Base-by-base conservation (phyloP, 148 eudicot species). In the Rhododendron vialii region DNA sequence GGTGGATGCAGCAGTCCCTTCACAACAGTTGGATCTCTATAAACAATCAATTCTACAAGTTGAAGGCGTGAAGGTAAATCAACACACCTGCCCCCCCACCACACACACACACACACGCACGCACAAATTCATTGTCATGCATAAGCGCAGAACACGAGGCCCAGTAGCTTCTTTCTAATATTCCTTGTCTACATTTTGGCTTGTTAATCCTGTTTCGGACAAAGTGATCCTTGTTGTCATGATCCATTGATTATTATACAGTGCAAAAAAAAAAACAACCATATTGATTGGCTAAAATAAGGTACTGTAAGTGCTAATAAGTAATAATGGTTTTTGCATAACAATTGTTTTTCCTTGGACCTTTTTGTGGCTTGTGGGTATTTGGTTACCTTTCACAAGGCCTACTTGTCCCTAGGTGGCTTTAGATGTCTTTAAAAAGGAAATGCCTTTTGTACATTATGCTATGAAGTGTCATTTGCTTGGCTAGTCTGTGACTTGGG, bases 1-100 rank as follows among this genome's bases (percentile, higher is more conserved):
- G 89, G 99, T 98, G 74, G 99, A 98, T 94, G 99, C 99, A 84
- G 99, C 99, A 51, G 82, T 95, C 77, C 98, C 98, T n/a, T 91
- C 91, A 30, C 87, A 93, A 59, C 81, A 86, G 69, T 89, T 98
- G 93, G 96, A 98, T 82, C 95, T 93, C 85, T 88, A 90, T 89
- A 92, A 89, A 87, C 89, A 89, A 87, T 90, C 95, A 28, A 94
- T 95, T 84, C 86, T 93, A 28, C 91, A 91, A 81, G 95, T 95
- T 81, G 96, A 94, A 88, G 98, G 96, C 87, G 98, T 98, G 82
- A 92, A 95, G 96, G 99, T 90, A 86, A 87, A 89, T 78, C 77
- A 69, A 33, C 8, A 7, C 50, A 9, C 50, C 12, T 41, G 45
- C 50, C 50, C 2, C 50, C 50, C 50, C 50, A 7, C 48, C 10